Evolutionary conservation across 2,329 filamentous ascomycete genomes (phyloP), one percentile per base, ranked within the genome.

Genomic region (Trichophyton verrucosum): DNA sequence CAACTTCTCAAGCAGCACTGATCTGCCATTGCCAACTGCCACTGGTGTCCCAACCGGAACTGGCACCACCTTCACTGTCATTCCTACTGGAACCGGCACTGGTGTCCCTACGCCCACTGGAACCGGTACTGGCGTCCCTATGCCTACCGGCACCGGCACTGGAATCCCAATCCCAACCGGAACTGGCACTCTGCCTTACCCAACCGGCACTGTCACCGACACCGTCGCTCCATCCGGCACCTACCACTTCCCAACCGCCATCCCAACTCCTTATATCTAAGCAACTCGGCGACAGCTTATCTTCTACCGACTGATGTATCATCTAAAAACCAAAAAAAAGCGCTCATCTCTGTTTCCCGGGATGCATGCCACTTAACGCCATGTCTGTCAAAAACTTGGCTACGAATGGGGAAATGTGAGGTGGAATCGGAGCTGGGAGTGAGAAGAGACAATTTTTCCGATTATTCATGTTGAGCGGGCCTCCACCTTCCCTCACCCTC

Each of bases 161-260:
- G 42, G 27, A 2, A 42, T 55, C 46, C 60, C 47, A 61, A 13
- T 59, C 33, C 38, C 55, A 57, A 57, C 30, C n/a, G 30, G 38
- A n/a, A 57, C 30, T 38, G 55, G 55, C n/a, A 57, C 38, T 13
- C 55, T 24, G 55, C 49, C 49, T 30, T 53, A 47, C 44, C 44
- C 44, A 47, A 47, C 49, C 3, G 49, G 49, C 49, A 53, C 49
- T 4, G 20, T 47, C 44, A 47, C 44, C 9, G 44, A 24, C 49
- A 53, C 49, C 15, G 22, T 6, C 49, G 24, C 13, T 33, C 49
- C 49, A 53, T 53, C 49, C 13, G 27, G 49, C 49, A 40, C 55
- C 17, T 57, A 57, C 55, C 33, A 57, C 55, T 57, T n/a, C n/a
- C 55, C 55, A 57, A 40, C 55, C 36, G 11, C n/a, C 55, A 57